These are phyloP conservation scores for Theileria equi DNA, from an alignment of 169 alveolate genomes.

Conservation along the genomic window DNA sequence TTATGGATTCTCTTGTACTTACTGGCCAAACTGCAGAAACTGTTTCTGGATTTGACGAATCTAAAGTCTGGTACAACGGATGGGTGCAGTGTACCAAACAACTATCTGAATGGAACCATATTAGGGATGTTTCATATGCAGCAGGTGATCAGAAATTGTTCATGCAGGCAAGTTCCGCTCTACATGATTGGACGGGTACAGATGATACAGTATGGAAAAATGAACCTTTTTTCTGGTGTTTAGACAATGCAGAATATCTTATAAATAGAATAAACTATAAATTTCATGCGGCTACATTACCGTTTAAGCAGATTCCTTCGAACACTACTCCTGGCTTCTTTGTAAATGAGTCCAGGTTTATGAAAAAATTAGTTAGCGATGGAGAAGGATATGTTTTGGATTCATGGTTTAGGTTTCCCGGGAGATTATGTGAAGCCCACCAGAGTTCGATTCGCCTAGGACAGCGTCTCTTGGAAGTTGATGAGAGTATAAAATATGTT, in stretches of 20 bases:
- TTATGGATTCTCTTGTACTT: slow-evolving; percentile 40
- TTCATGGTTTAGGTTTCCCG: slow-evolving; percentile 35
- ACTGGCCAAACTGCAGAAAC: slow-evolving; percentile 66
- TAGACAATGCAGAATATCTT: slow-evolving; percentile 28
- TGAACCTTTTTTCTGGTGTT: not conserved
- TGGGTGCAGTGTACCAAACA: slow-evolving; percentile 74
- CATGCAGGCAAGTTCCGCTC: slow-evolving; percentile 54
- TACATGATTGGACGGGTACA: slow-evolving; percentile 66
- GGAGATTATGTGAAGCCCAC: slow-evolving; percentile 30
- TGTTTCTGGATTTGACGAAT: slow-evolving; percentile 64
- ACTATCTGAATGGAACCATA: slow-evolving; percentile 68
- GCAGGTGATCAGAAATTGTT: slow-evolving; percentile 64
- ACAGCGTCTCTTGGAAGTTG: slow-evolving; percentile 37
- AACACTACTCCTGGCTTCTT: slow-evolving; percentile 5
- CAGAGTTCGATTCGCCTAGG: slow-evolving; percentile 21
- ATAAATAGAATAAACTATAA: slow-evolving; percentile 12
- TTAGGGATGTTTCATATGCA: slow-evolving; percentile 67
- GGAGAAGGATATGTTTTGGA: slow-evolving; percentile 3
- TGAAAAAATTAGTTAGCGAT: not conserved
- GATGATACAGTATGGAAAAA: not conserved
- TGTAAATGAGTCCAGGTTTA: slow-evolving; percentile 1
- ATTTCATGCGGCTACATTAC: slow-evolving; percentile 21
- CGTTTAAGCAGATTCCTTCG: slow-evolving; percentile 6
- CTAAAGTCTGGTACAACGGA: slow-evolving; percentile 71
- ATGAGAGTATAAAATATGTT: slow-evolving; percentile 50